Percentiles rank a stretch among this genome's conserved stretches.
phyloP scores from a whole-genome alignment of 2,329 filamentous ascomycete genomes.

The Colletotrichum sp. region DNA sequence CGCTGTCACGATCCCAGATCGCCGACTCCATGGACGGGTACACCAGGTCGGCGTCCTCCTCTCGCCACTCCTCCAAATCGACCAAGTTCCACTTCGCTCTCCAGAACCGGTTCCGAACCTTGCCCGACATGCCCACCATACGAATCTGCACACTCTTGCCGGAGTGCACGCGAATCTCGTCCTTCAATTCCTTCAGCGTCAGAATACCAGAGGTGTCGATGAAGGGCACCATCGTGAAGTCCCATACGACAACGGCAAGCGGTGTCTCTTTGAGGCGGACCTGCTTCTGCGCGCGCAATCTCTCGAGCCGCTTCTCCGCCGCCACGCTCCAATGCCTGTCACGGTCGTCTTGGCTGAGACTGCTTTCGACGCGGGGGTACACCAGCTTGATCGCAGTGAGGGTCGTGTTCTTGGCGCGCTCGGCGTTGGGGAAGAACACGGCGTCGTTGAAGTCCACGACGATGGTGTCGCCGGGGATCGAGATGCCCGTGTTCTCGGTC shows the following conservation, averaged over 20 bases:
- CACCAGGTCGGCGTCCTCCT: constrained; percentile 16
- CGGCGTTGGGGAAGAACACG: constrained; percentile 67
- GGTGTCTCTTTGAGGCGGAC: constrained; percentile 28
- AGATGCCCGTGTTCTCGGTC: constrained; percentile 18
- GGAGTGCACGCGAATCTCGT: constrained; percentile 53
- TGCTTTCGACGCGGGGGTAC: constrained; percentile 28
- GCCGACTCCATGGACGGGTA: constrained; percentile 15
- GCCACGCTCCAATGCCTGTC: constrained; percentile 62
- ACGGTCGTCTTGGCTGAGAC: constrained; percentile 32
- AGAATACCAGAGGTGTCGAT: constrained; percentile 58
- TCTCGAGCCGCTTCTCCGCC: constrained; percentile 48
- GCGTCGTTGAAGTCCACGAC: constrained; percentile 63
- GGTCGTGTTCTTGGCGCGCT: constrained; percentile 33
- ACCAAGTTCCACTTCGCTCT: constrained; percentile 39
- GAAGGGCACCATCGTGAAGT: constrained; percentile 56
- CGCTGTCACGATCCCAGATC: constrained; percentile 16
- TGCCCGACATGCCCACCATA: constrained; percentile 52
- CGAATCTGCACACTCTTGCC: constrained; percentile 51
- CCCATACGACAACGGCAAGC: constrained; percentile 55
- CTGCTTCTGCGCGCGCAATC: constrained; percentile 46
- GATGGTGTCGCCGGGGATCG: constrained; percentile 52
- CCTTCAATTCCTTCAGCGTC: constrained; percentile 53
- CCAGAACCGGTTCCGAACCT: constrained; percentile 43
- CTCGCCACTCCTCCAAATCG: constrained; percentile 13
- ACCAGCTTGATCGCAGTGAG: constrained; percentile 51